A percentile compares a stretch with the other conserved stretches of the same genome.
Conservation (phyloP, 1,284 basidiomycete species). For the Naganishia cerealis region DNA sequence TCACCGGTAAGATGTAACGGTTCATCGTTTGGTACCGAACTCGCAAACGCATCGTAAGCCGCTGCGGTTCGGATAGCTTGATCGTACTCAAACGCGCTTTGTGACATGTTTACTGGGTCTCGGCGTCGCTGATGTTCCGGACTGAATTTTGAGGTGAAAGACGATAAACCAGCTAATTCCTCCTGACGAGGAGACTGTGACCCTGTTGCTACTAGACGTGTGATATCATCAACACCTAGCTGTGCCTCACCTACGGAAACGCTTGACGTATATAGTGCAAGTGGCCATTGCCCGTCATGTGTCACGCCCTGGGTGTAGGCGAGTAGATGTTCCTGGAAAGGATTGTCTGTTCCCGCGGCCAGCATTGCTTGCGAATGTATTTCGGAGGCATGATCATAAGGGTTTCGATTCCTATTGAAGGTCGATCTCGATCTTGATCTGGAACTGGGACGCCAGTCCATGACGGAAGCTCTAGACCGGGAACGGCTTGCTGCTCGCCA, state of each 20-base stretch:
- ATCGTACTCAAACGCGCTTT: slow-evolving; percentile 35
- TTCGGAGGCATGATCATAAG: slow-evolving; percentile 53
- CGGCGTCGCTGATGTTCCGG: slow-evolving; percentile 14
- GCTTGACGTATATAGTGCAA: slow-evolving; percentile 10
- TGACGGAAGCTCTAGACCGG: slow-evolving; percentile 74
- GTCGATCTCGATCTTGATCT: slow-evolving; percentile 54
- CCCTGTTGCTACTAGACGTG: not conserved
- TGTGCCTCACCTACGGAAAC: not conserved
- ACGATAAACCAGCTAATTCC: slow-evolving; percentile 12
- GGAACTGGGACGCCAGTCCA: slow-evolving; percentile 57
- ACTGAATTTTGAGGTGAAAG: slow-evolving; percentile 22
- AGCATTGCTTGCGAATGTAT: slow-evolving; percentile 54
- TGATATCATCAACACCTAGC: not conserved
- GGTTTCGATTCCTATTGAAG: slow-evolving; percentile 46
- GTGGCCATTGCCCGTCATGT: slow-evolving; percentile 13
- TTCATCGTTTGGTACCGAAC: slow-evolving; percentile 26
- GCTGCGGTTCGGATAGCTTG: slow-evolving; percentile 37
- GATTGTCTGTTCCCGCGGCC: slow-evolving; percentile 64
- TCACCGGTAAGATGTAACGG: slow-evolving; percentile 31
- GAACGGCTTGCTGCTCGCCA: slow-evolving; percentile 91
- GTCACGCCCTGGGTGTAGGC: slow-evolving; percentile 21
- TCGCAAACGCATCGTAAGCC: slow-evolving; percentile 38
- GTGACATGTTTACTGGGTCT: slow-evolving; percentile 1
- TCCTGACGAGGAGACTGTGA: slow-evolving; percentile 16
- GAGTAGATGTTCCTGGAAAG: slow-evolving; percentile 35